Conservation (phyloP, 257 asterid genomes). For the Datura wrightii region DNA sequence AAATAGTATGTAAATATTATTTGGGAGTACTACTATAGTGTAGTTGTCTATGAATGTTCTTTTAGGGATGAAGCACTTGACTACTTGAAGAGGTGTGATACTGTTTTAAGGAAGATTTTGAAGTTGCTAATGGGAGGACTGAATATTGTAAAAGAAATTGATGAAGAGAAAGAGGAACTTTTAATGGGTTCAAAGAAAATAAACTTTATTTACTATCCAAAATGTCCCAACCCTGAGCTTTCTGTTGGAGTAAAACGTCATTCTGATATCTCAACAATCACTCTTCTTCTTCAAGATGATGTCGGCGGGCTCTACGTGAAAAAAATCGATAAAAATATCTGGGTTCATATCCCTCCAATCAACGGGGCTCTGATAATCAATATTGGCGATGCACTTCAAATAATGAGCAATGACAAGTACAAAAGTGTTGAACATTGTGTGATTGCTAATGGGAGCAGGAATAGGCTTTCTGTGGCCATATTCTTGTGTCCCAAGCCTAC, state of each 20-base stretch:
- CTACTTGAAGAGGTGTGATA: slow-evolving; percentile 34
- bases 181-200: slow-evolving; percentile 39
- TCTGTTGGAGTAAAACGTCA: slow-evolving; percentile 42
- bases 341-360: slow-evolving; percentile 42
- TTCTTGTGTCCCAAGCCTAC: slow-evolving; percentile 35
- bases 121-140: slow-evolving; percentile 37
- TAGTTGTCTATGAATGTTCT: not conserved
- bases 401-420: slow-evolving; percentile 38
- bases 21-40: not conserved
- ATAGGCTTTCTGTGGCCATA: slow-evolving; percentile 39
- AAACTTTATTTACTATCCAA: slow-evolving; percentile 41
- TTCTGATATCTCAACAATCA: slow-evolving; percentile 40
- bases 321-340: slow-evolving; percentile 30
- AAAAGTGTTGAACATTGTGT: slow-evolving; percentile 46
- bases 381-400: slow-evolving; percentile 43
- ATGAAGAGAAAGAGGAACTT: slow-evolving; percentile 34
- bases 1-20: too few relatives aligned
- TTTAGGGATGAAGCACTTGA: slow-evolving; percentile 36
- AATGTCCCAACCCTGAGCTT: slow-evolving; percentile 45
- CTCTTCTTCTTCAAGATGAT: slow-evolving; percentile 40
- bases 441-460: slow-evolving; percentile 39
- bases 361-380: slow-evolving; percentile 42
- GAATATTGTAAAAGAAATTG: slow-evolving; percentile 19
- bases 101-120: slow-evolving; percentile 32
- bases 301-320: slow-evolving; percentile 42